Base-by-base conservation (phyloP, 2,329 filamentous ascomycete genomes). In the Drechslerella coelobrocha region DNA sequence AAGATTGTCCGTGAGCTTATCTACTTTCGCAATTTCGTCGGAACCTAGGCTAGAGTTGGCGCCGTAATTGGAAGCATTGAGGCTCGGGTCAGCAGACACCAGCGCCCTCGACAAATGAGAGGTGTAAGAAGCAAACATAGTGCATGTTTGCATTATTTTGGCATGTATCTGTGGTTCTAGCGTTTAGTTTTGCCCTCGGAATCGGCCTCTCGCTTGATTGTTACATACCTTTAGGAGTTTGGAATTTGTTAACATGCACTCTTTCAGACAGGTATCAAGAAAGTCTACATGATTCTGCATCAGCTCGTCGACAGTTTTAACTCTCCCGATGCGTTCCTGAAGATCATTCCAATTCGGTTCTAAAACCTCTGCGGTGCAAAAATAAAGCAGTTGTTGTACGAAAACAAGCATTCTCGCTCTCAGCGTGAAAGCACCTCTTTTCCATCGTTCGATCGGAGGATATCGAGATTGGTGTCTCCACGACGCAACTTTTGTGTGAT, bases 251-350 rank as follows among this genome's bases (percentile, higher is more conserved):
- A 99, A 84, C 92, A 97, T 97, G 82, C 94, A 97, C 81, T 97
- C 94, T 80, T 97, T 99, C 76, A 99, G 83, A 78, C 94, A 99
- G 2, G 94, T 97, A 76, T 97, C 94, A 51, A 99, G 81, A 78
- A 99, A 99, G 80, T 97, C 94, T 69, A 99, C 92, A 80, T 99
- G 94, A 77, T 97, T 92, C 80, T 97, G 91, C 94, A 99, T 99
- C 77, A 99, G 81, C 80, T 97, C 92, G 77, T 99, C 94, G 0
- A 99, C 94, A 0, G 94, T 99, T 37, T 92, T 87, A n/a, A 83
- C 83, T 62, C 84, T 81, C 6, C 71, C 74, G 7, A 76, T 56
- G 31, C 74, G 66, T 47, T 73, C 73, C 59, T 76, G 75, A 8
- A 99, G 86, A 51, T 88, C 89, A 74, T 91, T 87, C 94, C 94